Conservation (phyloP, 2,329 filamentous ascomycete genomes). For the Allantophomopsis cytisporea region DNA sequence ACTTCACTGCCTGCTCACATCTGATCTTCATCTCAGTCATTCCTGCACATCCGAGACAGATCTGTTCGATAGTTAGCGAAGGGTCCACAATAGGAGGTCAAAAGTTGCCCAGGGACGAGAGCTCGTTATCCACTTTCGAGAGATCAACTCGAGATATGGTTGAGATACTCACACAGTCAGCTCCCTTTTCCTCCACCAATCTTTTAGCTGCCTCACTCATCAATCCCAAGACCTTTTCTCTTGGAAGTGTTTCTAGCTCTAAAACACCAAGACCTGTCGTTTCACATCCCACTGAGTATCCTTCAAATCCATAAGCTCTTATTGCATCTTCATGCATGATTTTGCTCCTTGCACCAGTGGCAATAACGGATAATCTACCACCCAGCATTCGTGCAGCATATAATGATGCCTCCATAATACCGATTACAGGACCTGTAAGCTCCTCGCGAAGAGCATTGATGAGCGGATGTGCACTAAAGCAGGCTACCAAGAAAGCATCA, state of each 20-base stretch:
- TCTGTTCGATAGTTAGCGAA: constrained; percentile 10
- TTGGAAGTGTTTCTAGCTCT: constrained; percentile 60
- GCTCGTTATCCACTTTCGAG: too few species aligned
- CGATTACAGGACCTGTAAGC: constrained; percentile 43
- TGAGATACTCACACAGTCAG: constrained; percentile 30
- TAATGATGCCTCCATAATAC: constrained; percentile 70
- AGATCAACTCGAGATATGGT: too few species aligned
- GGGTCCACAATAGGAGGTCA: too few species aligned
- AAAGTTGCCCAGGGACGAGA: too few species aligned
- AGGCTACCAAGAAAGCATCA: constrained; percentile 71
- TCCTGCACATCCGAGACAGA: constrained; percentile 79
- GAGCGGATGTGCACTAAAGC: constrained; percentile 73
- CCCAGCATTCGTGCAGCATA: constrained; percentile 35
- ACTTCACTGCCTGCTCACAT: constrained; percentile 30
- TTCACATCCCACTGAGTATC: constrained; percentile 25
- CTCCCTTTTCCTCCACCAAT: constrained; percentile 41
- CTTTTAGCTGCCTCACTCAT: constrained; percentile 57
- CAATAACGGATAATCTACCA: constrained; percentile 68
- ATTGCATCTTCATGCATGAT: constrained; percentile 60
- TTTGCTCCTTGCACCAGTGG: constrained; percentile 53
- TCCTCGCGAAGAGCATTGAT: constrained; percentile 42
- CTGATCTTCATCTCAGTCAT: constrained; percentile 71
- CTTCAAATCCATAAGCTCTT: constrained; percentile 50
- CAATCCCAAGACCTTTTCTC: constrained; percentile 47
- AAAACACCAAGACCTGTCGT: constrained; percentile 62